Conservation (phyloP, 306 rosid genomes). For the Citrullus mucosospermus region DNA sequence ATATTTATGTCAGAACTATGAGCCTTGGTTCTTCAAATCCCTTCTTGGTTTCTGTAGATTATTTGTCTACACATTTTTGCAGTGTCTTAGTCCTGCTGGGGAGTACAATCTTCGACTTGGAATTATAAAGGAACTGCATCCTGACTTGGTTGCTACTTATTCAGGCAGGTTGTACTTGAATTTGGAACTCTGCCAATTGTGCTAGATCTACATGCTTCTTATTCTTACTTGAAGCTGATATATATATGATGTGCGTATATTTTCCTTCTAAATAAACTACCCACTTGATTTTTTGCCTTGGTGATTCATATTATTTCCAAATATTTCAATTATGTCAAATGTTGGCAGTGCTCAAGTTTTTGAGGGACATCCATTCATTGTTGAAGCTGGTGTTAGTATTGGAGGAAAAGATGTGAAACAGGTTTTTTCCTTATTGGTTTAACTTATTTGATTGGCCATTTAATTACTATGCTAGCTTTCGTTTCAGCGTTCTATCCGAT, state of each 20-base stretch:
- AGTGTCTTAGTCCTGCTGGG: conserved; percentile 99
- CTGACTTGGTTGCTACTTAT: conserved; percentile 99
- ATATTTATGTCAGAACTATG: neutral
- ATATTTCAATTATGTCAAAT: neutral
- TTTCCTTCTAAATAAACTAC: neutral
- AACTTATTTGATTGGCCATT: neutral
- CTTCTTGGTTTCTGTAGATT: neutral
- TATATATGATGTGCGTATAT: neutral
- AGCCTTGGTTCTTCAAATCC: neutral
- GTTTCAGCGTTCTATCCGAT: neutral
- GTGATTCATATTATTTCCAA: conserved; percentile 5
- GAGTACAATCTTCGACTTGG: conserved; percentile 97
- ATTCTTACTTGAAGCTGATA: conserved; percentile 2
- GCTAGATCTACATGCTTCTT: conserved; percentile 14
- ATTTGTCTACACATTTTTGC: conserved; percentile 7
- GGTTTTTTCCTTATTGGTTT: conserved; percentile 14
- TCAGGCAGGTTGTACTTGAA: conserved; percentile 75
- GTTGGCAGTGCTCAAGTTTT: conserved; percentile 69
- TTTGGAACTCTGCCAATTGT: conserved; percentile 11
- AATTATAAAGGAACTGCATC: conserved; percentile 88
- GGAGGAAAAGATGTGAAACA: conserved; percentile 97
- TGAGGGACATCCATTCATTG: conserved; percentile 96
- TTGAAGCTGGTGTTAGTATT: conserved; percentile 93
- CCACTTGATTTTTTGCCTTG: neutral
- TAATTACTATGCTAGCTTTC: neutral